Conservation (phyloP, 2,329 filamentous ascomycete species). For the Nemania bipapillata region DNA sequence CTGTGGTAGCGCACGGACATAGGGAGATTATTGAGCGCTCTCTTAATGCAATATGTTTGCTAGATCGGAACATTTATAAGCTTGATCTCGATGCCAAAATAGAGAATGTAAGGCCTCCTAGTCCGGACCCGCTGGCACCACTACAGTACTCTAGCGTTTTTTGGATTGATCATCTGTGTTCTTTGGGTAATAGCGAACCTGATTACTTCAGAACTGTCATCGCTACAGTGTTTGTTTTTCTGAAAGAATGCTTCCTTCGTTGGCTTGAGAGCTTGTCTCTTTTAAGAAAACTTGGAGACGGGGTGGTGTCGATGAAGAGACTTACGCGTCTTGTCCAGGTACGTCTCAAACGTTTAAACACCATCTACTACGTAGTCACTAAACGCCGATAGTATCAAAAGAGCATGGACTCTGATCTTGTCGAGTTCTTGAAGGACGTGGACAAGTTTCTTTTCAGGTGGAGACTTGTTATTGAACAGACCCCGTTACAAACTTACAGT, state of each 20-base stretch:
- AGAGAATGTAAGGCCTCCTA: background rate
- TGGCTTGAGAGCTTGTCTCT: conserved; percentile 23
- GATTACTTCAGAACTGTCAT: background rate
- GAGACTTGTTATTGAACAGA: background rate
- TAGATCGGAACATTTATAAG: conserved; percentile 5
- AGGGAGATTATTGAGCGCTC: background rate
- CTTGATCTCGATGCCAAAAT: background rate
- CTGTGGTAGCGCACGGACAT: background rate
- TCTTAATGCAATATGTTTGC: conserved; percentile 3
- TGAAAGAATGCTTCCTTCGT: conserved; percentile 16
- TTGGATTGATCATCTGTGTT: conserved; percentile 13
- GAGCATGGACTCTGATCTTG: background rate
- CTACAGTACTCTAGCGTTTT: conserved; percentile 12
- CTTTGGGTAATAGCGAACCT: background rate
- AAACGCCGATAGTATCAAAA: background rate
- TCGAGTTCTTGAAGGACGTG: conserved; percentile 6
- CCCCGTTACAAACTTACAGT: conserved; percentile 16
- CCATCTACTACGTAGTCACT: background rate
- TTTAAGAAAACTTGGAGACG: background rate
- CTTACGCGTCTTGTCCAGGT: conserved; percentile 7
- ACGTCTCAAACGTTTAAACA: background rate
- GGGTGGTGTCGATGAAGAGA: background rate
- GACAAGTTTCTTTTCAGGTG: background rate
- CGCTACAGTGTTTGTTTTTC: background rate
- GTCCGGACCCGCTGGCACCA: conserved; percentile 7